Conservation (phyloP, 208 protist species). For the Sergeia podlipaevii region DNA sequence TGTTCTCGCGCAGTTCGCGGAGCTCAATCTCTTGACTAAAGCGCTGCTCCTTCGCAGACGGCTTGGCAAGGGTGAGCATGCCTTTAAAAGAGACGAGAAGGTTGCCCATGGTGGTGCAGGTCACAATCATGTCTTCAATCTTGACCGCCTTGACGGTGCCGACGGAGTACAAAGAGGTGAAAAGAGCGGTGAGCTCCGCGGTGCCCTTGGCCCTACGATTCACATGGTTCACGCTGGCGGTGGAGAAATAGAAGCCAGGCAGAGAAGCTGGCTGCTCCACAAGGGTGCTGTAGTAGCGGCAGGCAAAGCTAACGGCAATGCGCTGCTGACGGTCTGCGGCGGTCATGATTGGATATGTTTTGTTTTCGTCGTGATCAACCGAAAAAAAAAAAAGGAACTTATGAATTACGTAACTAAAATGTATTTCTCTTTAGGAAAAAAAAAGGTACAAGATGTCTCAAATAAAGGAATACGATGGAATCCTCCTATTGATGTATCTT, state of each 20-base stretch:
- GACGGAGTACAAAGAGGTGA: constrained; percentile 18
- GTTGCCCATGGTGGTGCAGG: constrained; percentile 20
- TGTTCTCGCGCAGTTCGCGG: constrained; percentile 34
- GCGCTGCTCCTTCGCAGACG: constrained; percentile 8
- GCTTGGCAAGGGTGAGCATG: constrained; percentile 8
- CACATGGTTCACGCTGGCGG: constrained; percentile 40
- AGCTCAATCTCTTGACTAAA: constrained; percentile 71
- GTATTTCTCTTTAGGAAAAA: too few relatives aligned
- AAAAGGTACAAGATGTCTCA: too few relatives aligned
- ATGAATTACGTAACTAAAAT: too few relatives aligned
- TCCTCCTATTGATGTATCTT: too few relatives aligned
- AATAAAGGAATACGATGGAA: too few relatives aligned
- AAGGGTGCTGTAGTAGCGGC: constrained; percentile 63
- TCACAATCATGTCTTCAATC: constrained; percentile 26
- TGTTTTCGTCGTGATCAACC: neutral
- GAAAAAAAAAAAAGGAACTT: too few relatives aligned
- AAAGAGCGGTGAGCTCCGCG: constrained; percentile 21
- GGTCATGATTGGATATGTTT: constrained; percentile 14
- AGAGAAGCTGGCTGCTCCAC: constrained; percentile 43
- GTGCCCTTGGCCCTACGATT: constrained; percentile 20
- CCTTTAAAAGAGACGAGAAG: constrained; percentile 41
- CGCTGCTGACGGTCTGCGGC: constrained; percentile 14
- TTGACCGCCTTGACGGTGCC: constrained; percentile 20
- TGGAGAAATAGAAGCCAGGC: constrained; percentile 37
- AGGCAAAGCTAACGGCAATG: constrained; percentile 63